Percentiles rank a stretch among this genome's conserved stretches.
These are phyloP conservation scores for Botrytis sinoallii DNA, from an alignment of 2,329 filamentous ascomycete species.

Conservation along the genomic window DNA sequence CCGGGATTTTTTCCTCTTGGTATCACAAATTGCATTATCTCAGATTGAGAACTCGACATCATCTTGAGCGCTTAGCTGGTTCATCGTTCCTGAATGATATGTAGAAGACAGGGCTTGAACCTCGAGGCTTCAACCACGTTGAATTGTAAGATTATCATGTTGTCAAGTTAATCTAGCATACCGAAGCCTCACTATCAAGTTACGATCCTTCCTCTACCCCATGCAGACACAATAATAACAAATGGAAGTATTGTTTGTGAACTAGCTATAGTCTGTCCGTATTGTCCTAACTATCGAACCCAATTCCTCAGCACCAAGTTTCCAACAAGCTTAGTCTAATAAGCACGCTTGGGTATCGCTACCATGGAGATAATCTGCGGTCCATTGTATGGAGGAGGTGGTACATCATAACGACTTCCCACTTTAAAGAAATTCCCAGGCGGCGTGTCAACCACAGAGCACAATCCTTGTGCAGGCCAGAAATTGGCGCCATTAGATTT, in stretches of 20 bases:
- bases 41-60: neutral
- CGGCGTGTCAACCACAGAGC: slow-evolving; percentile 6
- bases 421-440: neutral
- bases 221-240: neutral
- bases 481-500: slow-evolving; percentile 1
- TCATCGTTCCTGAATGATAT: neutral
- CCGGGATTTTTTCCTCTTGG: neutral
- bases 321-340: neutral
- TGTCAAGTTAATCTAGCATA: neutral
- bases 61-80: neutral
- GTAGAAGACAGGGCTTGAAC: neutral
- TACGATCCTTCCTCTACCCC: neutral
- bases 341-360: slow-evolving; percentile 7
- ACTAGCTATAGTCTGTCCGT: neutral
- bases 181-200: neutral
- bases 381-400: neutral
- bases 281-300: neutral
- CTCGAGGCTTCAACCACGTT: neutral
- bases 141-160: neutral
- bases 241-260: neutral
- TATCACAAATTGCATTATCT: neutral
- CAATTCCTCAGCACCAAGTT: neutral
- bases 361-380: slow-evolving; percentile 8
- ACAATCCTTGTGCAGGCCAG: slow-evolving; percentile 1
- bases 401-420: slow-evolving; percentile 7